These are phyloP conservation scores for Vitis cinerea DNA, from an alignment of 164 flowering plant genomes.

Conservation along the genomic window DNA sequence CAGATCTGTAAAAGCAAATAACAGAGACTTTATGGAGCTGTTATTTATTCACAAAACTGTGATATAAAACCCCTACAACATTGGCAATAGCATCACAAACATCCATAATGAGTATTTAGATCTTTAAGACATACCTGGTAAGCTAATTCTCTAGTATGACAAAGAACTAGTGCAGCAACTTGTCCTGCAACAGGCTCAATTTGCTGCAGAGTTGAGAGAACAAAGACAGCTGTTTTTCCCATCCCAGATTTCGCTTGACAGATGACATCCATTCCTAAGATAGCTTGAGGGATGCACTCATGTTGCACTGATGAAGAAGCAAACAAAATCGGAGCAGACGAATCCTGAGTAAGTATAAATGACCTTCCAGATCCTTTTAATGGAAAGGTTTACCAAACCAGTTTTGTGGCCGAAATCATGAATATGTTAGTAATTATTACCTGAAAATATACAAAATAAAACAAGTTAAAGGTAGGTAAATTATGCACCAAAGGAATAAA, in stretches of 20 bases:
- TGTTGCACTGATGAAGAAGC: conserved; percentile 94
- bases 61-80: too few relatives aligned
- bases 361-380: conserved; percentile 55
- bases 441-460: conserved; percentile 32
- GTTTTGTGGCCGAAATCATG: conserved; percentile 37
- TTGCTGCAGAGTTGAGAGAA: conserved; percentile 86
- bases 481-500: too few relatives aligned
- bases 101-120: background rate
- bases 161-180: conserved; percentile 94
- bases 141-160: conserved; percentile 95
- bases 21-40: too few relatives aligned
- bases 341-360: conserved; percentile 61
- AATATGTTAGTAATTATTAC: conserved; percentile 50
- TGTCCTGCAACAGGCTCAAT: conserved; percentile 93
- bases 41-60: too few relatives aligned
- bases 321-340: conserved; percentile 64
- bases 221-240: conserved; percentile 99
- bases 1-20: conserved; percentile 57
- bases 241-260: conserved; percentile 99
- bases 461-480: background rate
- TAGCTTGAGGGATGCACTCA: conserved; percentile 98
- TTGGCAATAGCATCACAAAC: too few relatives aligned
- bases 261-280: conserved; percentile 96
- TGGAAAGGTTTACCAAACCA: conserved; percentile 62
- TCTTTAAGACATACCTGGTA: conserved; percentile 64